Conservation (phyloP, 78 protist species). For the Guillardia theta region DNA sequence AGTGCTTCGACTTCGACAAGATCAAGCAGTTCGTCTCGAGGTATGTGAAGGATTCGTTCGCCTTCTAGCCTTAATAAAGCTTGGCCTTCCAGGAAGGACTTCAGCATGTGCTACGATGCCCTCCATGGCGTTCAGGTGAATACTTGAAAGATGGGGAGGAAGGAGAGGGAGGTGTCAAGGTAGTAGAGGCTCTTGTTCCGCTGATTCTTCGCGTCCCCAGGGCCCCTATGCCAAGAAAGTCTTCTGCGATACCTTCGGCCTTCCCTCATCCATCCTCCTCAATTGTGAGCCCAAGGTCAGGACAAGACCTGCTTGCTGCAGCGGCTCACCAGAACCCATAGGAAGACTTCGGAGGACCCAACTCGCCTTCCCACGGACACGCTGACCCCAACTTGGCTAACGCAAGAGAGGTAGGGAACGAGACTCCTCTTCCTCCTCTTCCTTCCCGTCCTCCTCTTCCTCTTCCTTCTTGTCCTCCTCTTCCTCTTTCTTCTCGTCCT, state of each 20-base stretch:
- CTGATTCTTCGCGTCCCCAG: too few relatives aligned
- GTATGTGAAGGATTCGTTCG: too few relatives aligned
- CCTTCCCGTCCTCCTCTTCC: too few relatives aligned
- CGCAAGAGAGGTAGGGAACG: conserved; percentile 89
- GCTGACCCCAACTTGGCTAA: conserved; percentile 97
- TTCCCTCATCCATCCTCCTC: conserved; percentile 53
- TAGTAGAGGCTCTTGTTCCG: too few relatives aligned
- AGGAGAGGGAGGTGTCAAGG: too few relatives aligned
- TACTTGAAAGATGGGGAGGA: too few relatives aligned
- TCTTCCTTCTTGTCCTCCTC: too few relatives aligned
- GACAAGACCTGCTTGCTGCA: not conserved
- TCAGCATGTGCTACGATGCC: conserved; percentile 78
- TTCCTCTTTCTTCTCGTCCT: too few relatives aligned
- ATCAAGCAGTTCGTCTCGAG: conserved; percentile 52
- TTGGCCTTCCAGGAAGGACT: conserved; percentile 65
- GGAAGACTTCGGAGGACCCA: conserved; percentile 91
- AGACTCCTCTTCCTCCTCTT: too few relatives aligned
- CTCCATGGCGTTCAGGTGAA: conserved; percentile 75
- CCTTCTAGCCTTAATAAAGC: too few relatives aligned
- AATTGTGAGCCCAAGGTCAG: not conserved
- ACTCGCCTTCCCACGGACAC: conserved; percentile 72
- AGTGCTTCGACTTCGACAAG: conserved; percentile 82
- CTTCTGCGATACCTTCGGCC: conserved; percentile 82
- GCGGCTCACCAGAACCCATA: not conserved
- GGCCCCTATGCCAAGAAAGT: conserved; percentile 91